Conservation (phyloP, 345 rosid genomes). For the Salix viminalis region DNA sequence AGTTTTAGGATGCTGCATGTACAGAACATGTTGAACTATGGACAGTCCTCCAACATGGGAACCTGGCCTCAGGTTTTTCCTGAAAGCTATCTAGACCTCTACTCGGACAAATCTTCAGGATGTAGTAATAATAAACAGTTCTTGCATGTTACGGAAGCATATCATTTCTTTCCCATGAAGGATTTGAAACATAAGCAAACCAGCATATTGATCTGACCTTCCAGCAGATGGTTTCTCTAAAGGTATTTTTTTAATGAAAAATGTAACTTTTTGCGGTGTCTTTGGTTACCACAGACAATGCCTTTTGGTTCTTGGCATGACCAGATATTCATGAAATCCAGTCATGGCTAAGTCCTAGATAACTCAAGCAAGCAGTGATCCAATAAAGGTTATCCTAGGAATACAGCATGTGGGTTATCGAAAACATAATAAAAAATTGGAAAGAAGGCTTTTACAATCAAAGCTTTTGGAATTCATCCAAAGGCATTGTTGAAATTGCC, state of each 20-base stretch:
- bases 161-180: not conserved
- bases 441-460: not conserved
- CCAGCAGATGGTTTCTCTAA: not conserved
- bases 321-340: not conserved
- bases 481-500: not conserved
- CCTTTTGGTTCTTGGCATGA: not conserved
- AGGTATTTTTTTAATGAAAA: not conserved
- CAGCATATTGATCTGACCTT: not conserved
- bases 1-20: not conserved
- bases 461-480: not conserved
- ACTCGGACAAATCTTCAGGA: not conserved
- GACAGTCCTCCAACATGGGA: not conserved
- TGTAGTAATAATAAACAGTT: not conserved
- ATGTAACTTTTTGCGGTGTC: not conserved
- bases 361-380: not conserved
- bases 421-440: not conserved
- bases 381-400: not conserved
- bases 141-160: not conserved
- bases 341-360: not conserved
- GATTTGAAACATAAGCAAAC: no score
- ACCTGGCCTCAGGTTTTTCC: not conserved
- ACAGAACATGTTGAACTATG: not conserved
- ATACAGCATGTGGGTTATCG: not conserved
- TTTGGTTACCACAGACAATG: not conserved
- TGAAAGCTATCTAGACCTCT: not conserved